Conservation (phyloP, 202 grass and related monocot species). For the Panicum virgatum region DNA sequence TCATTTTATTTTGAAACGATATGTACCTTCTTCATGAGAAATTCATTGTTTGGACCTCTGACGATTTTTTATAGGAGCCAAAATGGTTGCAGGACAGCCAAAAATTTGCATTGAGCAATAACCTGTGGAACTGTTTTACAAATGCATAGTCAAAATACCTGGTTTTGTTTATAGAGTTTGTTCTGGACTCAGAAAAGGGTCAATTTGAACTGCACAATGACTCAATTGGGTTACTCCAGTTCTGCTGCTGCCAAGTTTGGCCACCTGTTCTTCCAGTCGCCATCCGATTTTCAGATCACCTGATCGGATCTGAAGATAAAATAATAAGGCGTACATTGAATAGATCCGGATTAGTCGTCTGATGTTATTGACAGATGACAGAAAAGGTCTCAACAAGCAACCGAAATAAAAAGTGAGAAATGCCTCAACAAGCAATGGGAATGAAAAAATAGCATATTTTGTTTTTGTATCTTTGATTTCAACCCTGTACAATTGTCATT, state of each 20-base stretch:
- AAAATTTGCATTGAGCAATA: neutral
- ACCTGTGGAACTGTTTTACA: neutral
- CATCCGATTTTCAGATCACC: conserved; percentile 11
- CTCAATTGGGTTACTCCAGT: neutral
- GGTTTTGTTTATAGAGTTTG: neutral
- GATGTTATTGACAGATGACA: conserved; percentile 31
- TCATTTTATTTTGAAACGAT: too few species aligned
- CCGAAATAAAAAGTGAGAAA: too few species aligned
- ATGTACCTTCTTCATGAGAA: neutral
- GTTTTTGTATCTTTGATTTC: neutral
- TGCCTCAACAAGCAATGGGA: too few species aligned
- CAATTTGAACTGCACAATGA: neutral
- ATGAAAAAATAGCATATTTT: neutral
- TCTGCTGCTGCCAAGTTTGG: neutral
- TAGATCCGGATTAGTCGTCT: neutral
- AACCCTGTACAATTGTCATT: neutral
- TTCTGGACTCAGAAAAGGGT: neutral
- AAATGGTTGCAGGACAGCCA: neutral
- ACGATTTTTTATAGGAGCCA: neutral
- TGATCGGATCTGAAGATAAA: conserved; percentile 38
- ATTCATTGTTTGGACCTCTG: neutral
- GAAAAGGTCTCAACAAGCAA: conserved; percentile 7
- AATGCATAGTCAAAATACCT: too few species aligned
- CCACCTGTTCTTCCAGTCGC: conserved; percentile 11
- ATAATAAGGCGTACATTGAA: neutral